A percentile compares a stretch with the other conserved stretches of the same genome.
These are phyloP conservation scores for Metschnikowia santaceciliae DNA, from an alignment of 805 yeast genomes.

Conservation along the genomic window DNA sequence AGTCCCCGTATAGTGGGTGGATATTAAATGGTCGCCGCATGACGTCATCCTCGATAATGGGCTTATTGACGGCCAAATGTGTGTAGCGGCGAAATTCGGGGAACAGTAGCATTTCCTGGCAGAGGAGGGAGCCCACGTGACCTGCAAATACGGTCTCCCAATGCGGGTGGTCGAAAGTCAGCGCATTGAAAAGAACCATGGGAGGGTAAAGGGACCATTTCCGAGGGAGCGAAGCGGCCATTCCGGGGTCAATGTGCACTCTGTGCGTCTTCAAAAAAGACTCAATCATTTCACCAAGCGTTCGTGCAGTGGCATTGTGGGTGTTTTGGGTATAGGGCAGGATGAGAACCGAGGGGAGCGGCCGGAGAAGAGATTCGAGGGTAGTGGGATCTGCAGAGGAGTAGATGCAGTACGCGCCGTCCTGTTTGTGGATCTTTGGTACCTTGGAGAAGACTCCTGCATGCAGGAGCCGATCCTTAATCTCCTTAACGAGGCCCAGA, in stretches of 20 bases:
- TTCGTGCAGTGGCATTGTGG: too few species aligned
- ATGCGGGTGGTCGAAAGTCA: slow-evolving; percentile 37
- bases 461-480: slow-evolving; percentile 9
- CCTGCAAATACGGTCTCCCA: slow-evolving; percentile 26
- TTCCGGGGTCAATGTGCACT: neutral
- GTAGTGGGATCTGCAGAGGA: neutral
- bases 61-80: slow-evolving; percentile 69
- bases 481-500: slow-evolving; percentile 8
- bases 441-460: slow-evolving; percentile 6
- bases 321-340: neutral
- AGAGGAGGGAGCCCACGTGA: slow-evolving; percentile 14
- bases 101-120: slow-evolving; percentile 7
- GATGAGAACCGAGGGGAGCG: neutral
- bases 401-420: slow-evolving; percentile 3
- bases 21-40: slow-evolving; percentile 66
- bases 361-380: neutral
- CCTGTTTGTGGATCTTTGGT: slow-evolving; percentile 7
- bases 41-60: slow-evolving; percentile 52
- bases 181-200: slow-evolving; percentile 52
- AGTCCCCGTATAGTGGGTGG: slow-evolving; percentile 59
- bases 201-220: slow-evolving; percentile 68
- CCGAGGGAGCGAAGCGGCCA: slow-evolving; percentile 34
- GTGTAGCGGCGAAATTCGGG: slow-evolving; percentile 26
- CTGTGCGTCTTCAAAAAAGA: neutral
- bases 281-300: neutral